Percentiles rank a stretch among this genome's conserved stretches.
phyloP scores from a whole-genome alignment of 805 yeast species.

The Metschnikowia reukaufii region DNA sequence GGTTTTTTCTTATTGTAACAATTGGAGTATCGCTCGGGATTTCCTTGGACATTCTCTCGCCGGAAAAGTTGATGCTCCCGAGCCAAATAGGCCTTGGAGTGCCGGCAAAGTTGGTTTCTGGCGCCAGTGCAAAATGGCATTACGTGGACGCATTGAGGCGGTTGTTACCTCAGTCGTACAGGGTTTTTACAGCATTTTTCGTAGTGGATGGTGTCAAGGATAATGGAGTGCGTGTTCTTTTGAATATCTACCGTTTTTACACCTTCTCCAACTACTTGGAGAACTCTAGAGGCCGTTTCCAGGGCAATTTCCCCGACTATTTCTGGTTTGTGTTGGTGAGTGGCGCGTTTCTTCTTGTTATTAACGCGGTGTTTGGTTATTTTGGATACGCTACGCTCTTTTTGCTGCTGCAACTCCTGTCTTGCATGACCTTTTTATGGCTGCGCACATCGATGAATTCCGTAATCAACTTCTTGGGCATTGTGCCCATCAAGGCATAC shows the following conservation, averaged over 20 bases:
- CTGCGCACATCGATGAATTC: slow-evolving; percentile 55
- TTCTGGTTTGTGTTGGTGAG: slow-evolving; percentile 52
- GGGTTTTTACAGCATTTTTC: slow-evolving; percentile 51
- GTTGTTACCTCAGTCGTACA: slow-evolving; percentile 39
- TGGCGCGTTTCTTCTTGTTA: slow-evolving; percentile 46
- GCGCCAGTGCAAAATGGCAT: background rate
- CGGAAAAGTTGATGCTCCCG: slow-evolving; percentile 16
- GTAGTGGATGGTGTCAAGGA: slow-evolving; percentile 38
- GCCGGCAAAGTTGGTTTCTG: background rate
- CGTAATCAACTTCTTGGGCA: slow-evolving; percentile 51
- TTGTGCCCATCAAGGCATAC: slow-evolving; percentile 56
- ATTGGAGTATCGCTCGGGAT: slow-evolving; percentile 42
- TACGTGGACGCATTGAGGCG: background rate
- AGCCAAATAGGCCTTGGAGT: background rate
- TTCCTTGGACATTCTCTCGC: slow-evolving; percentile 22
- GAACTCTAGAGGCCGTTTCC: slow-evolving; percentile 44
- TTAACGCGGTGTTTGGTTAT: slow-evolving; percentile 23
- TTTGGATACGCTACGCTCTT: slow-evolving; percentile 13
- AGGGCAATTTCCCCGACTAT: slow-evolving; percentile 52
- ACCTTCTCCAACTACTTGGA: slow-evolving; percentile 58
- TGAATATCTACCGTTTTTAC: slow-evolving; percentile 59
- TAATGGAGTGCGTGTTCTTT: slow-evolving; percentile 28
- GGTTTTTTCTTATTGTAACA: slow-evolving; percentile 52
- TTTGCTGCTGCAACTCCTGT: slow-evolving; percentile 44
- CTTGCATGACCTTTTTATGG: slow-evolving; percentile 64